Conservation (phyloP, 1,139 yeast genomes). For the Schizosaccharomyces versatilis region DNA sequence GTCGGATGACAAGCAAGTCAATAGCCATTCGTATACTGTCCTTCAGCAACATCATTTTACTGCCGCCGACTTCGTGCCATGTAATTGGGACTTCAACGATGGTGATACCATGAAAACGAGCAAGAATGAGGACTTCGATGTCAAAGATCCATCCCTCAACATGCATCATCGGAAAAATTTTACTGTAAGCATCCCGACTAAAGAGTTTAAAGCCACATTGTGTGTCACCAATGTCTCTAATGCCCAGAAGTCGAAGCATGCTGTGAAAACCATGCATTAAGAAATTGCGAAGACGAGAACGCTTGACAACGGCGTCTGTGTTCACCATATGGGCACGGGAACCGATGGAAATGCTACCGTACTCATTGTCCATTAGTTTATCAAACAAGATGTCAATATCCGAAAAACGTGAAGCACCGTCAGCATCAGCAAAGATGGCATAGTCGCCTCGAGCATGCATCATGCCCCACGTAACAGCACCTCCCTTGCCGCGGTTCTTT, state of each 20-base stretch:
- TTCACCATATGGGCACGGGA: slow-evolving; percentile 93
- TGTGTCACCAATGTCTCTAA: slow-evolving; percentile 67
- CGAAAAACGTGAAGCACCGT: slow-evolving; percentile 73
- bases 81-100: slow-evolving; percentile 65
- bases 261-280: slow-evolving; percentile 85
- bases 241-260: slow-evolving; percentile 70
- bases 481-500: slow-evolving; percentile 84
- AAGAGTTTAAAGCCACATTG: slow-evolving; percentile 94
- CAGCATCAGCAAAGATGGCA: slow-evolving; percentile 86
- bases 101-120: slow-evolving; percentile 42
- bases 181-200: slow-evolving; percentile 39
- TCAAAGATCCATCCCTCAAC: slow-evolving; percentile 97
- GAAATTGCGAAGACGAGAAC: slow-evolving; percentile 70
- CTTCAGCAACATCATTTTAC: slow-evolving; percentile 74
- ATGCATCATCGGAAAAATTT: slow-evolving; percentile 75
- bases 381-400: slow-evolving; percentile 38
- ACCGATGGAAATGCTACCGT: slow-evolving; percentile 57
- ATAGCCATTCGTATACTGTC: slow-evolving; percentile 91
- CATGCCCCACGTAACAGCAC: slow-evolving; percentile 76
- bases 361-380: slow-evolving; percentile 21
- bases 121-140: slow-evolving; percentile 71
- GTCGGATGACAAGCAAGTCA: slow-evolving; percentile 71
- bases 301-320: slow-evolving; percentile 84
- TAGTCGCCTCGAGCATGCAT: slow-evolving; percentile 51
- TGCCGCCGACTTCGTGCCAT: slow-evolving; percentile 94